Percentiles rank a stretch among this genome's conserved stretches.
These are phyloP conservation scores for Phytophthora citricola DNA, from an alignment of 352 stramenopile genomes.

Conservation along the genomic window DNA sequence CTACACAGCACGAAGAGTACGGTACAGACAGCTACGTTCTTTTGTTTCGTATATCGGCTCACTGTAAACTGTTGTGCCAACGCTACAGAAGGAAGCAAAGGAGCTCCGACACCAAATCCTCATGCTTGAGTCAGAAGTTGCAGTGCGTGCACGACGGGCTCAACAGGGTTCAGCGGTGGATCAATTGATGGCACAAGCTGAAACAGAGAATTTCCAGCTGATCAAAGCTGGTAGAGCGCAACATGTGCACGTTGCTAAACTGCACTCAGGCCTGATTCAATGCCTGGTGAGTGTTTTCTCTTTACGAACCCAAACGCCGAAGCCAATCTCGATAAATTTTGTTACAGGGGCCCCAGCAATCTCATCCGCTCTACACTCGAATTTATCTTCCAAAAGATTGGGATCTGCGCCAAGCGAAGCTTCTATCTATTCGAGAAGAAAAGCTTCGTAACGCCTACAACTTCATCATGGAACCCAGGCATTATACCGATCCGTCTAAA, in stretches of 20 bases:
- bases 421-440: conserved; percentile 15
- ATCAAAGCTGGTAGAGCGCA: not conserved
- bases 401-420: conserved; percentile 5
- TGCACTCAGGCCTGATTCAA: conserved; percentile 1
- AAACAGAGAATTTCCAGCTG: conserved; percentile 2
- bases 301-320: not conserved
- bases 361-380: conserved; percentile 21
- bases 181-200: not conserved
- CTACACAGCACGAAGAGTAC: conserved; percentile 19
- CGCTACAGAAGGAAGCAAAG: too few species aligned
- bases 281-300: not conserved
- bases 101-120: too few species aligned
- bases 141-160: too few species aligned
- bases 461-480: conserved; percentile 24
- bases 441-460: conserved; percentile 26
- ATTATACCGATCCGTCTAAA: conserved; percentile 16
- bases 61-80: too few species aligned
- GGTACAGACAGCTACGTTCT: too few species aligned
- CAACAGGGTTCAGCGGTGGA: too few species aligned
- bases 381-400: conserved; percentile 25
- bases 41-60: too few species aligned
- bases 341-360: conserved; percentile 14
- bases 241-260: not conserved
- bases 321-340: not conserved
- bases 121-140: too few species aligned